These are phyloP conservation scores for Chlorella sp. DNA, from an alignment of 139 green algal genomes.

Conservation along the genomic window DNA sequence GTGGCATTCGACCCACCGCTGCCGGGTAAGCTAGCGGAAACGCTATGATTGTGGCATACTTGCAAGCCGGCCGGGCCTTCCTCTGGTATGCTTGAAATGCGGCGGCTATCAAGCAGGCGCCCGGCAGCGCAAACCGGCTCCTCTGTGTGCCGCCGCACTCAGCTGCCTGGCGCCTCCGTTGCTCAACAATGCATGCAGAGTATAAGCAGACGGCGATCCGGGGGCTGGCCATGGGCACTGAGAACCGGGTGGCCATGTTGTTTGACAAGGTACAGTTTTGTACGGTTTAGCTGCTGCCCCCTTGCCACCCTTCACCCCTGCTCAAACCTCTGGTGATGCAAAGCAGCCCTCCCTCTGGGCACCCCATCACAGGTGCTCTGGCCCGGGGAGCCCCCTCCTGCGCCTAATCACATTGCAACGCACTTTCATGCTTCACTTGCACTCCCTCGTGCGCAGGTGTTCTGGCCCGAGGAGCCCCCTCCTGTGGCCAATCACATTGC, in stretches of 20 bases:
- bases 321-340: not conserved
- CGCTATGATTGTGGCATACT: too few species aligned
- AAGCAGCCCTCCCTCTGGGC: not conserved
- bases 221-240: constrained; percentile 43
- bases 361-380: too few species aligned
- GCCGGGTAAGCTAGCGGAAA: constrained; percentile 25
- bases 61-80: too few species aligned
- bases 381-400: not conserved
- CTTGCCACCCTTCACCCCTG: not conserved
- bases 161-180: not conserved
- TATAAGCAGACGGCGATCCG: constrained; percentile 43
- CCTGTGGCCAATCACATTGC: not conserved
- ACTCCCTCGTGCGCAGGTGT: not conserved
- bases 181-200: not conserved
- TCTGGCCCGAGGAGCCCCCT: too few species aligned
- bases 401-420: not conserved
- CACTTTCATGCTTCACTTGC: not conserved
- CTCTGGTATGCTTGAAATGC: too few species aligned
- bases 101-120: too few species aligned
- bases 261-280: constrained; percentile 22
- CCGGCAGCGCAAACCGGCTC: too few species aligned
- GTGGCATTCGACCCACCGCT: constrained; percentile 40
- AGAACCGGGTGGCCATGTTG: constrained; percentile 39
- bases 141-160: too few species aligned
- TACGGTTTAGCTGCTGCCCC: not conserved